Conservation (phyloP, 805 yeast genomes). For the Sungouiozyma ichnusensis region DNA sequence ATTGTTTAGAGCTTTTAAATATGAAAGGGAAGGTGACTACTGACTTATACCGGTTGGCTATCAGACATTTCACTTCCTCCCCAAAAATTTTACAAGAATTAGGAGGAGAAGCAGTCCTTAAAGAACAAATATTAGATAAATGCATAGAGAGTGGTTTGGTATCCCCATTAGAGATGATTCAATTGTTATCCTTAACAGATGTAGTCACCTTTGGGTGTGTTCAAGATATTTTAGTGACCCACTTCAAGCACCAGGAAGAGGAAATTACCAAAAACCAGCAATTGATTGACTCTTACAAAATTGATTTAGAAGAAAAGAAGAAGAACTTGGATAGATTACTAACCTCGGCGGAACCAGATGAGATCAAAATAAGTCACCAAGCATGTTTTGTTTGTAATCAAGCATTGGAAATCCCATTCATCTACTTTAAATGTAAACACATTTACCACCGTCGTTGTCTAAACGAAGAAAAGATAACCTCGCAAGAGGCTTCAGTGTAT, state of each 20-base stretch:
- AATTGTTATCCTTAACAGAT: conserved; percentile 49
- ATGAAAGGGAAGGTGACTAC: conserved; percentile 40
- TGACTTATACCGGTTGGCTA: conserved; percentile 54
- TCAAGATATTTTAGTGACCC: conserved; percentile 54
- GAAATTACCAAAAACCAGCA: conserved; percentile 62
- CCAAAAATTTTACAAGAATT: conserved; percentile 40
- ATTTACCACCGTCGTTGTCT: conserved; percentile 79
- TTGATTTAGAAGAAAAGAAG: conserved; percentile 50
- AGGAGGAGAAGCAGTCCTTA: conserved; percentile 39
- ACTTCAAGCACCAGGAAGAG: conserved; percentile 45
- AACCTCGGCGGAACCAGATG: conserved; percentile 31
- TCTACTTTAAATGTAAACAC: conserved; percentile 80
- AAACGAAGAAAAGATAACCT: conserved; percentile 32
- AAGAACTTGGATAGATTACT: conserved; percentile 41
- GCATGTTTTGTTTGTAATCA: conserved; percentile 57
- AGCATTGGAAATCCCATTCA: conserved; percentile 63
- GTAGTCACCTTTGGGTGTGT: conserved; percentile 64
- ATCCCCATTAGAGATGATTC: conserved; percentile 70
- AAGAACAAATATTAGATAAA: conserved; percentile 38
- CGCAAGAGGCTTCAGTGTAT: conserved; percentile 12
- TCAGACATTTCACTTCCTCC: conserved; percentile 51
- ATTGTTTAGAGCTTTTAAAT: conserved; percentile 46
- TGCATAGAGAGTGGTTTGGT: conserved; percentile 44
- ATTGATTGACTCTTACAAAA: conserved; percentile 55
- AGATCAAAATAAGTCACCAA: conserved; percentile 40